Base-by-base conservation (phyloP, 2,329 filamentous ascomycete genomes). In the Hymenoscyphus albidus region DNA sequence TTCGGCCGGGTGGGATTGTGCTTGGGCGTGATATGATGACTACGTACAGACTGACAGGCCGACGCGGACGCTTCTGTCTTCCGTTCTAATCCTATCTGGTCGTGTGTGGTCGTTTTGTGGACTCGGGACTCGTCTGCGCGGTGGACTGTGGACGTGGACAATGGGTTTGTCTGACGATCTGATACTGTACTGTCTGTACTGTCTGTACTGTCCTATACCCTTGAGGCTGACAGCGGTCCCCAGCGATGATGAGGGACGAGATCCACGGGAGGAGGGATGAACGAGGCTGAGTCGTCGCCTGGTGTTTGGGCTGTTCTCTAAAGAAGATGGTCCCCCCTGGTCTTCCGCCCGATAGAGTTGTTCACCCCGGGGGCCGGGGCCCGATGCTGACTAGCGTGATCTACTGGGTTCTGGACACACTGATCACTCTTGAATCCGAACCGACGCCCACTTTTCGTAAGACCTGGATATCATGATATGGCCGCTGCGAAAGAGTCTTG, bases 231-330 rank as follows among this genome's bases (percentile, higher is more conserved):
- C 18, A 51, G 44, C 44, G 44, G 44, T 6, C 22, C 48, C 10
- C 3, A 6, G 39, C 31, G 35, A 22, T 32, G 5, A 12, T 32
- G n/a, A 22, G 16, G 48, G 39, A 40, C 9, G 18, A 32, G 27
- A 27, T 27, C 27, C 27, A 27, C 27, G 27, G 7, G 14, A 5
- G 38, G 39, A 40, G 58, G 58, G 39, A 59, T 59, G 58, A 59
- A 59, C 40, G 59, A 61, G 59, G 59, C 42, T 61, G 59, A 61
- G 42, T 32, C 32, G 5, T 48, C 13, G 59, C 59, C 59, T 61
- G 32, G 39, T n/a, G 59, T 61, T 51, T 51, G 42, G 42, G 40
- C 51, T 51, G 59, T 38, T 39, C 40, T 44, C 44, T 1, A 35
- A 35, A 35, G 35, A 35, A 35, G 35, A 35, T 35, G 35, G 9